Evolutionary conservation across 2,329 filamentous ascomycete species (phyloP).

Genomic region (Cladobotryum mycophilum): DNA sequence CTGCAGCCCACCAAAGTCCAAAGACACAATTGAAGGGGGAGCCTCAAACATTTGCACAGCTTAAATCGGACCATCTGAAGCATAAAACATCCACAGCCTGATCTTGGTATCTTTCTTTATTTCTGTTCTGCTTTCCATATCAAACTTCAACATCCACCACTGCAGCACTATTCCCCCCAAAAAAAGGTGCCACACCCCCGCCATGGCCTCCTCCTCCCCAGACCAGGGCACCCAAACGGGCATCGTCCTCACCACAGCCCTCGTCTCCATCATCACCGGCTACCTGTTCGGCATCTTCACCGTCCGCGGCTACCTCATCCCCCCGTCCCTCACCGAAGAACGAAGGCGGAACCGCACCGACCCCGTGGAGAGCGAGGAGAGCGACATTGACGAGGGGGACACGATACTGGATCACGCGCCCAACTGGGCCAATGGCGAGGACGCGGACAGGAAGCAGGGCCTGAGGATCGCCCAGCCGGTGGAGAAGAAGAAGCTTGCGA

Average conservation of each 20-base stretch:
- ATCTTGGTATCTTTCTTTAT: neutral
- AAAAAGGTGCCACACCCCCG: neutral
- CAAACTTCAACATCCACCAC: neutral
- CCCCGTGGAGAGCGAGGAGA: constrained; percentile 62
- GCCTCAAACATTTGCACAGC: neutral
- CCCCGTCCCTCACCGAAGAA: constrained; percentile 50
- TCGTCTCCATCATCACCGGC: constrained; percentile 68
- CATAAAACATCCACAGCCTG: neutral
- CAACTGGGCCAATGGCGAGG: constrained; percentile 58
- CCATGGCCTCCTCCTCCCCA: neutral
- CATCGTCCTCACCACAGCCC: constrained; percentile 64
- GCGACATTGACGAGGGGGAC: constrained; percentile 58
- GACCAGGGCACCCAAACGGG: constrained; percentile 43
- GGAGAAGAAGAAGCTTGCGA: constrained; percentile 39
- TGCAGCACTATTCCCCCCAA: neutral
- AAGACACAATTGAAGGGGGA: neutral
- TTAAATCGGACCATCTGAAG: neutral
- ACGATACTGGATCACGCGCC: constrained; percentile 58
- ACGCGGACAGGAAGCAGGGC: constrained; percentile 54
- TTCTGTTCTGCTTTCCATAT: neutral
- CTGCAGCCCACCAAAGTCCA: neutral
- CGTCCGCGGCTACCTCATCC: constrained; percentile 52
- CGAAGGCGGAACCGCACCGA: constrained; percentile 50
- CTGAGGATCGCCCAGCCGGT: constrained; percentile 31
- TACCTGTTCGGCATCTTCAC: constrained; percentile 78